Conservation (phyloP, 176 grass and related monocot genomes). For the Oryza officinalis region DNA sequence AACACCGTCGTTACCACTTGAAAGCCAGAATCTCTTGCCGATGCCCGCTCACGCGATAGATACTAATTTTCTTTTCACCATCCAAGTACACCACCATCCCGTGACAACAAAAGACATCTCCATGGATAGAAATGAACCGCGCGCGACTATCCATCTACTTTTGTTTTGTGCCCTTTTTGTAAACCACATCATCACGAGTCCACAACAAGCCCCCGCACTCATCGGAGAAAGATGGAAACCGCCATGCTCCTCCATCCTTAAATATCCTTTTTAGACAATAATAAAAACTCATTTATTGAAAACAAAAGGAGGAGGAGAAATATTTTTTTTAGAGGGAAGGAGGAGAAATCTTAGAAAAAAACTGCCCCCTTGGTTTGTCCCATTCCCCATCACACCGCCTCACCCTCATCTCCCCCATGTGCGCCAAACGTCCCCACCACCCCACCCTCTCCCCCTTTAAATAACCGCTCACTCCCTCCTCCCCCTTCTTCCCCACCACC, state of each 20-base stretch:
- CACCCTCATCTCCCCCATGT: conserved; percentile 26
- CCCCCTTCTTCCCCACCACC: conserved; percentile 3
- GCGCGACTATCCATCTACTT: too few relatives aligned
- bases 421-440: conserved; percentile 33
- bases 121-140: too few relatives aligned
- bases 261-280: background rate
- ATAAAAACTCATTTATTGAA: background rate
- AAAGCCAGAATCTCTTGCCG: background rate
- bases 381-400: background rate
- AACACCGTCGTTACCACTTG: background rate
- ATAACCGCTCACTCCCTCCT: conserved; percentile 4
- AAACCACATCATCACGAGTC: background rate
- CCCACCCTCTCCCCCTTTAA: conserved; percentile 22
- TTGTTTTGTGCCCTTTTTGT: background rate
- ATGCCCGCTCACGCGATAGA: background rate
- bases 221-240: background rate
- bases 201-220: background rate
- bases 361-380: background rate
- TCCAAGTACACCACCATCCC: background rate
- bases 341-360: background rate
- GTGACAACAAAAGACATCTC: too few relatives aligned
- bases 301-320: background rate
- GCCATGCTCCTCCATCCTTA: background rate
- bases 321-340: too few relatives aligned
- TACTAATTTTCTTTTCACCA: background rate